These are phyloP conservation scores for Suhomyces atakaporum DNA, from an alignment of 1,139 yeast species.

Conservation along the genomic window DNA sequence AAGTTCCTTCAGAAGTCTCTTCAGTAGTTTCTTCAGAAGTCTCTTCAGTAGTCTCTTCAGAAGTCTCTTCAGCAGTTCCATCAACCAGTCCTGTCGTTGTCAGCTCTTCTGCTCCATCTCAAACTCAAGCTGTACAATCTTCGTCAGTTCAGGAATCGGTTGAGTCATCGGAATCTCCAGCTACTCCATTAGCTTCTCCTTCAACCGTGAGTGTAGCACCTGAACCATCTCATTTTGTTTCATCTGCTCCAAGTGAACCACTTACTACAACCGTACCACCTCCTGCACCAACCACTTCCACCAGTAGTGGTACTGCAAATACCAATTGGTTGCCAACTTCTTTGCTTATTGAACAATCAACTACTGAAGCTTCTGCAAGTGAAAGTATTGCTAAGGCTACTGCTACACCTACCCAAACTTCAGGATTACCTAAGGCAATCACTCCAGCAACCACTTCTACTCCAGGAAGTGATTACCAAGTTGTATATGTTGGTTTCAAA, in stretches of 20 bases:
- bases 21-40: too few species aligned
- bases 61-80: constrained; percentile 1
- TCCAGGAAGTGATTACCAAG: constrained; percentile 53
- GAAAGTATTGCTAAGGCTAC: constrained; percentile 35
- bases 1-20: too few species aligned
- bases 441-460: constrained; percentile 49
- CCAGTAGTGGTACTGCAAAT: constrained; percentile 13
- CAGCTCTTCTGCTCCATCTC: constrained; percentile 7
- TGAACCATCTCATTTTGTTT: constrained; percentile 8
- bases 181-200: constrained; percentile 1
- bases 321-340: constrained; percentile 53
- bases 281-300: constrained; percentile 9
- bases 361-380: constrained; percentile 29
- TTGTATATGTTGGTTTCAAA: constrained; percentile 72
- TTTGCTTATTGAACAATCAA: constrained; percentile 38
- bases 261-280: constrained; percentile 19
- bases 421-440: constrained; percentile 70
- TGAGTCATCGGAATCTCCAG: too few species aligned
- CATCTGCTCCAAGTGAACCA: constrained; percentile 19
- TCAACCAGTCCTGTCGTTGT: constrained; percentile 2
- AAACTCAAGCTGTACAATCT: constrained; percentile 15
- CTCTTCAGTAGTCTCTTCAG: neutral
- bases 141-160: too few species aligned
- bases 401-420: constrained; percentile 37
- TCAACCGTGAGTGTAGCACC: constrained; percentile 1